These are phyloP conservation scores for Neoascochyta sp. DNA, from an alignment of 2,329 filamentous ascomycete genomes.

Conservation along the genomic window DNA sequence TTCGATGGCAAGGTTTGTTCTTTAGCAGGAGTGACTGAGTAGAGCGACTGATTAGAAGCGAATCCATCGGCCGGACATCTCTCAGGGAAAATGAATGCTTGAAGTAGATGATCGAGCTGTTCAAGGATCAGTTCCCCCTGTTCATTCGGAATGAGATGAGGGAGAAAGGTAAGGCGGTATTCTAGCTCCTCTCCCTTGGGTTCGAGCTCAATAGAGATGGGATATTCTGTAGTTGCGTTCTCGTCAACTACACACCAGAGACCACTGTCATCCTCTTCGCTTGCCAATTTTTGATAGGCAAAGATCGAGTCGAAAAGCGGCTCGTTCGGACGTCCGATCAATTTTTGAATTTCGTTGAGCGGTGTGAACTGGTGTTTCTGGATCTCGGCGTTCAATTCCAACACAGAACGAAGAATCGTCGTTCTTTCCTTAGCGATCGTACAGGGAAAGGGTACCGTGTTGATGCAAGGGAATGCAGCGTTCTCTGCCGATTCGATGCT, in stretches of 20 bases:
- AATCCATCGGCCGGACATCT: conserved; percentile 42
- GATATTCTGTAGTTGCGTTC: conserved; percentile 68
- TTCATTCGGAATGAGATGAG: conserved; percentile 60
- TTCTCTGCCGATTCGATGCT: conserved; percentile 56
- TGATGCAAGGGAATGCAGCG: conserved; percentile 72
- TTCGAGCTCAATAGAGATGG: conserved; percentile 76
- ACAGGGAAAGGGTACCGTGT: conserved; percentile 72
- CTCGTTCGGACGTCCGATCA: conserved; percentile 62
- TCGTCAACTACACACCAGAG: conserved; percentile 64
- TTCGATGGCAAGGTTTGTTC: conserved; percentile 55
- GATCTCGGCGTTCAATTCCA: conserved; percentile 61
- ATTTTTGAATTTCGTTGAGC: conserved; percentile 67
- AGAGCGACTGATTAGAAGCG: conserved; percentile 40
- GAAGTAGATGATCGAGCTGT: conserved; percentile 69
- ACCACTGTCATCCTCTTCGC: conserved; percentile 19
- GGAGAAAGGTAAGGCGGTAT: conserved; percentile 64
- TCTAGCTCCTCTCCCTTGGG: conserved; percentile 51
- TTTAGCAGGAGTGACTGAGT: conserved; percentile 65
- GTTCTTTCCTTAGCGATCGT: conserved; percentile 52
- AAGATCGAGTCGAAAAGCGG: conserved; percentile 80
- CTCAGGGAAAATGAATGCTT: conserved; percentile 53
- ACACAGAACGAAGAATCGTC: conserved; percentile 59
- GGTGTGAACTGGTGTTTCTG: conserved; percentile 70
- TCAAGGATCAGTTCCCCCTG: conserved; percentile 65
- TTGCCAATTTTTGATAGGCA: conserved; percentile 66